Percentiles rank a stretch among this genome's conserved stretches.
Conservation (phyloP, 441 rosid species). For the Breynia disticha region DNA sequence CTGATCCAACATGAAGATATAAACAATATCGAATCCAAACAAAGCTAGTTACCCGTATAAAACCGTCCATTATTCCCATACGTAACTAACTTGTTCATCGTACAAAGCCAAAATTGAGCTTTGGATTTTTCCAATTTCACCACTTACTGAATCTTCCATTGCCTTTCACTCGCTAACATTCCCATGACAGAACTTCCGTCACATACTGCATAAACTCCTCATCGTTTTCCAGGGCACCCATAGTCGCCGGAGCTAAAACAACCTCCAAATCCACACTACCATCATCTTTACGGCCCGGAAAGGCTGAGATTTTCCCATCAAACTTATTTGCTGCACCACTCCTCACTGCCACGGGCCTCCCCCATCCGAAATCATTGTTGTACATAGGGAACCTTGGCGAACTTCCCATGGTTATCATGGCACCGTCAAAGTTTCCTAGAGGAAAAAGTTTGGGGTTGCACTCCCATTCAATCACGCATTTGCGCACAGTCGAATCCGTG, state of each 20-base stretch:
- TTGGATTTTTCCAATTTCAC: background rate
- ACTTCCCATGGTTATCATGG: slow-evolving; percentile 93
- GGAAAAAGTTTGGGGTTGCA: slow-evolving; percentile 70
- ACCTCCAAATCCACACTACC: slow-evolving; percentile 91
- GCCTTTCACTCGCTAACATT: background rate
- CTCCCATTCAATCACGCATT: slow-evolving; percentile 65
- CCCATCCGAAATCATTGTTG: slow-evolving; percentile 93
- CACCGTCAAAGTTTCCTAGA: slow-evolving; percentile 82
- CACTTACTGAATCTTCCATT: background rate
- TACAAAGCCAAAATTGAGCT: background rate
- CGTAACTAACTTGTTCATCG: background rate
- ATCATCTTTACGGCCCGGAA: slow-evolving; percentile 70
- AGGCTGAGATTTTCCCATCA: slow-evolving; percentile 94
- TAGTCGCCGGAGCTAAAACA: slow-evolving; percentile 61
- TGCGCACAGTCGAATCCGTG: slow-evolving; percentile 47
- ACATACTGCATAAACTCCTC: slow-evolving; percentile 82
- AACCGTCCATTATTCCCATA: too few relatives aligned
- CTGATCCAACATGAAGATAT: too few relatives aligned
- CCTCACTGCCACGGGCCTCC: slow-evolving; percentile 71
- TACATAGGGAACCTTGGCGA: slow-evolving; percentile 98
- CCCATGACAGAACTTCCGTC: slow-evolving; percentile 19
- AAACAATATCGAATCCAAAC: too few relatives aligned
- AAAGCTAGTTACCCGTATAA: too few relatives aligned
- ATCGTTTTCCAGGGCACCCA: slow-evolving; percentile 57
- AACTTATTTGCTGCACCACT: slow-evolving; percentile 90